These are phyloP conservation scores for Flaveria linearis DNA, from an alignment of 129 eudicot genomes.

Conservation along the genomic window DNA sequence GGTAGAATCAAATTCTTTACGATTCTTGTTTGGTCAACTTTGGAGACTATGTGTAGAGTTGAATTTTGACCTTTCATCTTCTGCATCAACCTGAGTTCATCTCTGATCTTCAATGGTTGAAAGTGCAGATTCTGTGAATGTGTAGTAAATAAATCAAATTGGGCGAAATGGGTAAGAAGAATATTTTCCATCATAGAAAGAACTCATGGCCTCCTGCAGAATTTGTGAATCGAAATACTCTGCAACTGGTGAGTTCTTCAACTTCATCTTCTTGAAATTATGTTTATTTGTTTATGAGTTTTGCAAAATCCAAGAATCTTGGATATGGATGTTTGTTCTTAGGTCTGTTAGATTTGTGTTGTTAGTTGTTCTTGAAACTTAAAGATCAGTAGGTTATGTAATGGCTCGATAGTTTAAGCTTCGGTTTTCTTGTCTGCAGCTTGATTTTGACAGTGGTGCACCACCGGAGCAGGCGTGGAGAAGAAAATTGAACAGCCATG, in stretches of 20 bases:
- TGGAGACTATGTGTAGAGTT: conserved; percentile 1
- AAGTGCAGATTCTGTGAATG: conserved; percentile 4
- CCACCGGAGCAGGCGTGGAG: conserved; percentile 95
- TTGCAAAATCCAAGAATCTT: conserved; percentile 22
- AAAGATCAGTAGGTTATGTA: not conserved
- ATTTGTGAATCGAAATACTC: conserved; percentile 50
- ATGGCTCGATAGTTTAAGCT: not conserved
- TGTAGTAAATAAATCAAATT: not conserved
- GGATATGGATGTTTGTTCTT: conserved; percentile 8
- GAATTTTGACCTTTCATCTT: conserved; percentile 24
- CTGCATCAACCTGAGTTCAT: conserved; percentile 14
- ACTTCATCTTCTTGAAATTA: not conserved
- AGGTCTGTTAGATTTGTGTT: not conserved
- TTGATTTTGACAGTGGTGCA: conserved; percentile 39
- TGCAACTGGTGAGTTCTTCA: conserved; percentile 53
- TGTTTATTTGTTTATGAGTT: not conserved
- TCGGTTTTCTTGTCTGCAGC: conserved; percentile 24
- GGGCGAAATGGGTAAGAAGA: conserved; percentile 58
- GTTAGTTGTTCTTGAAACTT: not conserved
- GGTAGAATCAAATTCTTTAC: not conserved
- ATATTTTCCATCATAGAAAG: conserved; percentile 59
- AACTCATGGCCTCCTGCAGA: conserved; percentile 76
- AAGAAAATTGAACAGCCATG: conserved; percentile 74
- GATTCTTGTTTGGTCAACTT: conserved; percentile 24
- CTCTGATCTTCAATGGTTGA: conserved; percentile 12